phyloP scores from a whole-genome alignment of 2,329 filamentous ascomycete species.

The Cercospora citrullina region DNA sequence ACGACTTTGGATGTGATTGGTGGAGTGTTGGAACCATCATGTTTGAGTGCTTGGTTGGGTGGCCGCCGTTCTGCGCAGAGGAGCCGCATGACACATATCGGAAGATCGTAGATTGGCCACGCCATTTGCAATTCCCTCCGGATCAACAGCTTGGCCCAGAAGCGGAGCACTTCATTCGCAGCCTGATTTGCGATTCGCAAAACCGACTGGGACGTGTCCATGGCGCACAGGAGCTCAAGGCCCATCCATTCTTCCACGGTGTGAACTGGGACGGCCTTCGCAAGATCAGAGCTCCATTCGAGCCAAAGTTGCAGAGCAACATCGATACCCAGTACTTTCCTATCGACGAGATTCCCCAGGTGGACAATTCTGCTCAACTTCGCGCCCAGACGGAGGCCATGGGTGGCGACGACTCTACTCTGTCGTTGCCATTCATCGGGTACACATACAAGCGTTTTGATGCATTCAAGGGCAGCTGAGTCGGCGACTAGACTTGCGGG shows the following conservation, averaged over 20 bases:
- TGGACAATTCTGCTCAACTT: conserved; percentile 83
- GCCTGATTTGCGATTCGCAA: conserved; percentile 90
- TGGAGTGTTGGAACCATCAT: conserved; percentile 99
- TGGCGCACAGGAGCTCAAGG: conserved; percentile 89
- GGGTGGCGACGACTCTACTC: conserved; percentile 80
- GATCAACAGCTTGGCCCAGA: conserved; percentile 86
- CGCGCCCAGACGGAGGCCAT: conserved; percentile 77
- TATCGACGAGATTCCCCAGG: conserved; percentile 96
- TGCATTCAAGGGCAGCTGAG: conserved; percentile 53
- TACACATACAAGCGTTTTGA: conserved; percentile 98
- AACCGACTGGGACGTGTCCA: conserved; percentile 81
- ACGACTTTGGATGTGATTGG: conserved; percentile 97
- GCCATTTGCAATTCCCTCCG: conserved; percentile 93
- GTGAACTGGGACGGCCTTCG: conserved; percentile 93
- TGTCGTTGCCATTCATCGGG: conserved; percentile 93
- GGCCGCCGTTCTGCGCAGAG: conserved; percentile 98
- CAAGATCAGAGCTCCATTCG: conserved; percentile 90
- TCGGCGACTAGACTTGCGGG: not conserved
- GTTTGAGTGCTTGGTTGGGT: conserved; percentile 98
- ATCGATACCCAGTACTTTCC: conserved; percentile 99
- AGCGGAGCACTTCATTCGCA: conserved; percentile 88
- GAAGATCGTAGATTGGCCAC: conserved; percentile 98
- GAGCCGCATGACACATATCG: conserved; percentile 97
- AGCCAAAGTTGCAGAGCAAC: conserved; percentile 88
- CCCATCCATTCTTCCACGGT: conserved; percentile 92